phyloP scores from a whole-genome alignment of 176 grass and related monocot genomes.

The Musa itinerans region DNA sequence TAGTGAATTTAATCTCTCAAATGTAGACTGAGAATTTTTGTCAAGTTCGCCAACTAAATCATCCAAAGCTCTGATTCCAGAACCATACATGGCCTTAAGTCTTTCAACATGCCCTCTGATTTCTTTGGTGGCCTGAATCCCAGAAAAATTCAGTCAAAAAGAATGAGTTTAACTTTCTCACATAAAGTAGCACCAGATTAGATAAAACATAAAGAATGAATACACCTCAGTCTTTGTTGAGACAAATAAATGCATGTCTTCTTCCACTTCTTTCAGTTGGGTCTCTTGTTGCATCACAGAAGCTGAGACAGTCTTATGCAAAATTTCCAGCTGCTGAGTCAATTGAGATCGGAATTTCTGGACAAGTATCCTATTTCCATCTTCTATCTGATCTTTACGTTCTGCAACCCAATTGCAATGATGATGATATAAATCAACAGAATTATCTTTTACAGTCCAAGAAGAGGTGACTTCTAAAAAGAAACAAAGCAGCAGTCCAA shows the following conservation, averaged over 20 bases:
- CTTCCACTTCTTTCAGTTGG: conserved; percentile 90
- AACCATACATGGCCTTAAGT: conserved; percentile 67
- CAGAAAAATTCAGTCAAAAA: conserved; percentile 12
- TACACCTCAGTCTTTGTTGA: conserved; percentile 72
- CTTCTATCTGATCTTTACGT: conserved; percentile 88
- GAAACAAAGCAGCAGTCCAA: conserved; percentile 14
- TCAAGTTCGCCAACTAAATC: conserved; percentile 81
- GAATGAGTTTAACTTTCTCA: neutral
- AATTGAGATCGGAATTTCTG: conserved; percentile 80
- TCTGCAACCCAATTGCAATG: conserved; percentile 42
- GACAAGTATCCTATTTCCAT: conserved; percentile 78
- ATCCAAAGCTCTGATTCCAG: conserved; percentile 72
- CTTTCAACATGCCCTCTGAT: conserved; percentile 55
- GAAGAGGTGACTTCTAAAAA: neutral
- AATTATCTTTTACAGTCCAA: neutral
- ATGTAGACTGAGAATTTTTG: conserved; percentile 80
- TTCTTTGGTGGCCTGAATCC: conserved; percentile 60
- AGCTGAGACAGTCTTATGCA: conserved; percentile 84
- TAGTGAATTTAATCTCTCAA: conserved; percentile 85
- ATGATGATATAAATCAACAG: conserved; percentile 15
- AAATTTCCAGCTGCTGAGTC: conserved; percentile 68
- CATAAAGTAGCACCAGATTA: neutral
- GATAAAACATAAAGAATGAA: conserved; percentile 16
- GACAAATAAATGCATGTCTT: conserved; percentile 91
- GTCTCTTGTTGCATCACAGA: conserved; percentile 85